A percentile compares a stretch with the other conserved stretches of the same genome.
Evolutionary conservation across 257 asterid genomes (phyloP).

Genomic region (Coffea canephora): DNA sequence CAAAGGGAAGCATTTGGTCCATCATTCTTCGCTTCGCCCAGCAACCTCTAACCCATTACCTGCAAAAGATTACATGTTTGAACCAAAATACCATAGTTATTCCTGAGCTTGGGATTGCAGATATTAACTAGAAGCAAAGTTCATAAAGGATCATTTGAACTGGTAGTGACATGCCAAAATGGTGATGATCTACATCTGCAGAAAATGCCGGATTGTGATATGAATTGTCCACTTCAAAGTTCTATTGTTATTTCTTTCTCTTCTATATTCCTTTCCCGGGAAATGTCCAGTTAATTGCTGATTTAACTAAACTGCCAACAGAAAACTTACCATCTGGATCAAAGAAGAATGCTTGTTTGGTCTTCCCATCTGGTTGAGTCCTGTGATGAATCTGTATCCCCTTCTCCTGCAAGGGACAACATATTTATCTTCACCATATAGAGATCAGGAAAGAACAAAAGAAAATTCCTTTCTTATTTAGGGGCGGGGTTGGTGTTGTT

Average conservation of each 20-base stretch:
- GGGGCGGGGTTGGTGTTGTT: too few species aligned
- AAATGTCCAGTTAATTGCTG: background rate
- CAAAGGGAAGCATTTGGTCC: background rate
- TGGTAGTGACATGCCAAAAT: background rate
- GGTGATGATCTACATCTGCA: background rate
- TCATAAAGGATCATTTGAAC: background rate
- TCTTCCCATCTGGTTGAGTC: slow-evolving; percentile 65
- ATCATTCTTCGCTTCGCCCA: slow-evolving; percentile 39
- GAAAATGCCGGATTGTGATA: too few species aligned
- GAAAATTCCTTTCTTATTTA: too few species aligned
- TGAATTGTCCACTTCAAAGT: background rate
- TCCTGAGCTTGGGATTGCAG: background rate
- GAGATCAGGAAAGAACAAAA: background rate
- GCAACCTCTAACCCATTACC: slow-evolving; percentile 90
- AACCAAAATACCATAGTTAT: background rate
- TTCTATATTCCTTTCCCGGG: background rate
- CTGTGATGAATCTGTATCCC: slow-evolving; percentile 58
- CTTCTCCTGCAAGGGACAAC: slow-evolving; percentile 47
- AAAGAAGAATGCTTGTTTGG: slow-evolving; percentile 82
- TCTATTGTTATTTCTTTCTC: too few species aligned
- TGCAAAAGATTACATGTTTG: slow-evolving; percentile 27
- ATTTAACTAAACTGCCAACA: background rate
- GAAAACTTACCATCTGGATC: slow-evolving; percentile 82
- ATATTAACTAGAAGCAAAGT: background rate
- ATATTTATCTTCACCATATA: background rate